Conservation (phyloP, 495 filamentous ascomycete species). For the Podospora pseudocomata region DNA sequence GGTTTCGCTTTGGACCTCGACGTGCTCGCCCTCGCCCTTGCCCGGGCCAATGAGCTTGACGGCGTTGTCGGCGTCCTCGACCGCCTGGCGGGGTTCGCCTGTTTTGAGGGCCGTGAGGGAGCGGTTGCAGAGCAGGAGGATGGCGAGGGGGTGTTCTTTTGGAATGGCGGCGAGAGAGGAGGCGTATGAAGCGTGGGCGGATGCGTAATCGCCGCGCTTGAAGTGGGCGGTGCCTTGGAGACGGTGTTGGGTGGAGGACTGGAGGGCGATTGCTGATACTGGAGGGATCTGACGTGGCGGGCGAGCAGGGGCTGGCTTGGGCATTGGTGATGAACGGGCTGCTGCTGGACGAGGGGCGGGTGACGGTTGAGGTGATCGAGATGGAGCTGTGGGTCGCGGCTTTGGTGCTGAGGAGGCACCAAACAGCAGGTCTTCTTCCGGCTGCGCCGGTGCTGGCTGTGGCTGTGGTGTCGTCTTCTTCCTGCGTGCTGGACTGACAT, state of each 20-base stretch:
- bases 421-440: constrained; percentile 58
- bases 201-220: constrained; percentile 88
- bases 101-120: constrained; percentile 84
- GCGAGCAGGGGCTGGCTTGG: constrained; percentile 32
- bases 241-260: constrained; percentile 70
- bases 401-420: constrained; percentile 33
- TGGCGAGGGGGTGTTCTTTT: constrained; percentile 73
- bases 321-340: constrained; percentile 41
- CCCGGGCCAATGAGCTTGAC: constrained; percentile 75
- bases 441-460: constrained; percentile 37
- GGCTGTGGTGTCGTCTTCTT: constrained; percentile 58
- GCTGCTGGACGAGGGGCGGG: constrained; percentile 37
- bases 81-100: constrained; percentile 79
- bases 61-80: constrained; percentile 76
- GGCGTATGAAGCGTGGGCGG: constrained; percentile 78
- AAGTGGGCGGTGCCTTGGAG: constrained; percentile 79
- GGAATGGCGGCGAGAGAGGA: constrained; percentile 71
- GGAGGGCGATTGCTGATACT: constrained; percentile 62
- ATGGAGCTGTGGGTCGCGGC: constrained; percentile 24
- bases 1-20: constrained; percentile 56
- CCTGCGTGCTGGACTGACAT: constrained; percentile 83
- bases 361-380: constrained; percentile 29
- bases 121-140: constrained; percentile 86
- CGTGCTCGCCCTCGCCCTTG: constrained; percentile 72
- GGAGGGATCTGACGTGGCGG: constrained; percentile 63